A percentile compares a stretch with the other conserved stretches of the same genome.
Evolutionary conservation across 176 grass and related monocot genomes (phyloP).

Genomic region (Saccharum officinarum): DNA sequence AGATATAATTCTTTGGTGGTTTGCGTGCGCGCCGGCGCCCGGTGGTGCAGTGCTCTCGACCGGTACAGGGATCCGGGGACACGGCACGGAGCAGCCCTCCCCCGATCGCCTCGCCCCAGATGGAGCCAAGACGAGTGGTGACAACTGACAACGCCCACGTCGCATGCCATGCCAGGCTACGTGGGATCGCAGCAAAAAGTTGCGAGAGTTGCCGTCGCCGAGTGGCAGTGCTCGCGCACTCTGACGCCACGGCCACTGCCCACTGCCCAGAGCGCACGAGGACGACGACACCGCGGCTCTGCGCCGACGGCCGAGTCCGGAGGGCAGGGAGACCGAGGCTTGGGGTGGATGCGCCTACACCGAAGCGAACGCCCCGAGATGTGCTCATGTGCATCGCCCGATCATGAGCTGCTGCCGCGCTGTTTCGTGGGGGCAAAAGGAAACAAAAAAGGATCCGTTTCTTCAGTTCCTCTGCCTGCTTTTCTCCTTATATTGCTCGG

Average conservation of each 20-base stretch:
- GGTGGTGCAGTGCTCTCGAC: neutral
- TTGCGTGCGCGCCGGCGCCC: neutral
- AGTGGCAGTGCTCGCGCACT: neutral
- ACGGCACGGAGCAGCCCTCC: neutral
- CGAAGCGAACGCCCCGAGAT: neutral
- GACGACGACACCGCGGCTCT: too few relatives aligned
- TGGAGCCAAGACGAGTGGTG: neutral
- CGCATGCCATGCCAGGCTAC: neutral
- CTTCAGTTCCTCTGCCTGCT: neutral
- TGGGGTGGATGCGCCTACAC: neutral
- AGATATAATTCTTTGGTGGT: neutral
- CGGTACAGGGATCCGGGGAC: neutral
- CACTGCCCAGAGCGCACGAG: neutral
- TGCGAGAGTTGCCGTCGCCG: neutral
- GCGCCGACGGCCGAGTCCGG: neutral
- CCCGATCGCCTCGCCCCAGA: constrained; percentile 7
- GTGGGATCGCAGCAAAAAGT: neutral
- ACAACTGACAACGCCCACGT: neutral
- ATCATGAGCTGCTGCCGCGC: neutral
- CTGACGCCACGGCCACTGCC: neutral
- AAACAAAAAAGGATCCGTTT: neutral
- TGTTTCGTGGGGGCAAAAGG: neutral
- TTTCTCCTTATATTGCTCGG: neutral
- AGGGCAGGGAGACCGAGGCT: neutral
- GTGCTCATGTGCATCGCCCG: neutral